A percentile compares a stretch with the other conserved stretches of the same genome.
Conservation (phyloP, 495 filamentous ascomycete genomes). For the Lichenothelia convexa region DNA sequence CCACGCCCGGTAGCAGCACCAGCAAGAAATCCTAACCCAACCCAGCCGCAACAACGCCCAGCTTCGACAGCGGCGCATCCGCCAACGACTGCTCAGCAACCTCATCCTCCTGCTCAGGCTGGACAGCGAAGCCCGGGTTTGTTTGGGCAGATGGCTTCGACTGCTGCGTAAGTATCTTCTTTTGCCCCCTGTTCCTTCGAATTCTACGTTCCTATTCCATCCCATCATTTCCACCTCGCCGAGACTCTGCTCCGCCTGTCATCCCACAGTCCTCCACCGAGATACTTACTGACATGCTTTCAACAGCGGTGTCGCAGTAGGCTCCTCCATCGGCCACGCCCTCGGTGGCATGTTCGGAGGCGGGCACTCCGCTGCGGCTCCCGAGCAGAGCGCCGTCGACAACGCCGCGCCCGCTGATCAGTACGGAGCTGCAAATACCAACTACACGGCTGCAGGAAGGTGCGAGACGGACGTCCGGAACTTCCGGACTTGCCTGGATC, state of each 20-base stretch:
- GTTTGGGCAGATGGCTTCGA: conserved; percentile 28
- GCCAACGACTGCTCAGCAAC: conserved; percentile 8
- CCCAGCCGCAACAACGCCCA: conserved; percentile 13
- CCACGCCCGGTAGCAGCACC: conserved; percentile 16
- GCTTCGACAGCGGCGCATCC: conserved; percentile 22
- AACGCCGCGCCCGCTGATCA: conserved; percentile 5
- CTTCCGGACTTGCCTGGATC: conserved; percentile 91
- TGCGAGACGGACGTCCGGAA: conserved; percentile 63
- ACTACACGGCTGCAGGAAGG: conserved; percentile 32
- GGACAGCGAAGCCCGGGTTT: conserved; percentile 19
- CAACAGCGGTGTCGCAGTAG: conserved; percentile 77
- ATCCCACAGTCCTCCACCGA: conserved; percentile 14
- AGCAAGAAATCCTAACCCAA: conserved; percentile 10
- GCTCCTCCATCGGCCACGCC: conserved; percentile 86
- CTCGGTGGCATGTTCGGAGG: conserved; percentile 75
- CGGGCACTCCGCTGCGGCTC: conserved; percentile 38
- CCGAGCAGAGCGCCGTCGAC: conserved; percentile 19
- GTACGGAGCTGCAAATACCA: conserved; percentile 23
- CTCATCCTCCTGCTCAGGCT: conserved; percentile 11
- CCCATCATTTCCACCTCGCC: conserved; percentile 4
- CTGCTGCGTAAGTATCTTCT: conserved; percentile 24
- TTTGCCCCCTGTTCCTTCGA: neutral
- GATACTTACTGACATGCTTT: neutral
- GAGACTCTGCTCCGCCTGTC: conserved; percentile 13
- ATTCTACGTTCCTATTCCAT: conserved; percentile 1